These are phyloP conservation scores for Metschnikowia matae DNA, from an alignment of 805 yeast genomes.

Conservation along the genomic window DNA sequence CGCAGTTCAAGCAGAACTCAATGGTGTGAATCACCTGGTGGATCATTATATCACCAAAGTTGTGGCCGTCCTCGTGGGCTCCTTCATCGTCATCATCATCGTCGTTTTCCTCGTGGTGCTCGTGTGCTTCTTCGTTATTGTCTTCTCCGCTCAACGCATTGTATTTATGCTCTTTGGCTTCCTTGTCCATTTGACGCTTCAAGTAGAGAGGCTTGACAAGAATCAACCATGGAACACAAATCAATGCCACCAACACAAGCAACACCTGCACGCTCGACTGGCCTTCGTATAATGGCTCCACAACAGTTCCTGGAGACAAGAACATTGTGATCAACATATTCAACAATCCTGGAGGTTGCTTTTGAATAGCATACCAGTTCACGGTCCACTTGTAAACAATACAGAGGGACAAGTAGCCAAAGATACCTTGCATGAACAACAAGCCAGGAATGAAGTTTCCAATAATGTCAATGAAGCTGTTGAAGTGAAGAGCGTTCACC, in stretches of 20 bases:
- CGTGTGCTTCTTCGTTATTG: slow-evolving; percentile 24
- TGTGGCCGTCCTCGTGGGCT: slow-evolving; percentile 53
- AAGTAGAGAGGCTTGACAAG: slow-evolving; percentile 77
- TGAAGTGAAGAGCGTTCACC: slow-evolving; percentile 69
- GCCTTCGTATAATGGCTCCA: slow-evolving; percentile 73
- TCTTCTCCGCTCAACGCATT: slow-evolving; percentile 32
- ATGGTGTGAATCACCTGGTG: slow-evolving; percentile 97
- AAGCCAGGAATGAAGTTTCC: slow-evolving; percentile 95
- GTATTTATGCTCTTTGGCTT: slow-evolving; percentile 51
- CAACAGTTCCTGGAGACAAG: slow-evolving; percentile 84
- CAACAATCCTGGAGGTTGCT: slow-evolving; percentile 86
- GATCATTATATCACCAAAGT: slow-evolving; percentile 91
- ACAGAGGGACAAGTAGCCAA: slow-evolving; percentile 83
- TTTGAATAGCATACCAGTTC: slow-evolving; percentile 77
- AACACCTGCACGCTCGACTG: slow-evolving; percentile 74
- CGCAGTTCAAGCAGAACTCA: slow-evolving; percentile 95
- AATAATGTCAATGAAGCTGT: slow-evolving; percentile 71
- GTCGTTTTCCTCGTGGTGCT: slow-evolving; percentile 27
- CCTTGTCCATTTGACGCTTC: slow-evolving; percentile 51
- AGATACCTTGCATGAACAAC: slow-evolving; percentile 92
- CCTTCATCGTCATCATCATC: slow-evolving; percentile 48
- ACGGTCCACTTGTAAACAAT: slow-evolving; percentile 93
- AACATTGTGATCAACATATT: slow-evolving; percentile 97
- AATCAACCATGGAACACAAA: slow-evolving; percentile 91
- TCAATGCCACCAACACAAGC: slow-evolving; percentile 68